Conservation (phyloP, 768 basidiomycete genomes). For the Tulasnella sp. region DNA sequence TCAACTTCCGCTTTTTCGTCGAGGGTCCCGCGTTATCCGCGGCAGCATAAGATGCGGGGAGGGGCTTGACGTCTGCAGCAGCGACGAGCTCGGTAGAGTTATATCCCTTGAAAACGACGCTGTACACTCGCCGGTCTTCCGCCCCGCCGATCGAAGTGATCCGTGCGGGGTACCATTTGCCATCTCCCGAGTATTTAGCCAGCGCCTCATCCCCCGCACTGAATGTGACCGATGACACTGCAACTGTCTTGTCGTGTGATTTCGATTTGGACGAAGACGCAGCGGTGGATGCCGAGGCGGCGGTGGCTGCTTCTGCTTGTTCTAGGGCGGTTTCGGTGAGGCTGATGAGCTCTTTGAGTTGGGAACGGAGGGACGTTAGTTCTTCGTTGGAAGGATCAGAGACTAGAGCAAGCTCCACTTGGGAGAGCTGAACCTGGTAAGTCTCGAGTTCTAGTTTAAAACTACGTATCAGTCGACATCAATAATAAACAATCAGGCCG, state of each 20-base stretch:
- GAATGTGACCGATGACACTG: conserved; percentile 30
- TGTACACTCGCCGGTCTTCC: conserved; percentile 72
- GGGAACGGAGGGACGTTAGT: conserved; percentile 59
- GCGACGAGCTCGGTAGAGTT: conserved; percentile 82
- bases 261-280: conserved; percentile 49
- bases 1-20: conserved; percentile 64
- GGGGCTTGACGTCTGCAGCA: conserved; percentile 54
- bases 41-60: conserved; percentile 35
- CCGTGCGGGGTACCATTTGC: conserved; percentile 78
- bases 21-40: conserved; percentile 29
- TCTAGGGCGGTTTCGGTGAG: conserved; percentile 64
- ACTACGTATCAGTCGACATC: too few species aligned
- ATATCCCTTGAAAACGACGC: conserved; percentile 85
- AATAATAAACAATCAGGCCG: too few species aligned
- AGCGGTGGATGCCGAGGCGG: conserved; percentile 29
- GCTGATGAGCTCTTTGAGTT: conserved; percentile 73
- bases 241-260: conserved; percentile 34
- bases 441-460: conserved; percentile 83
- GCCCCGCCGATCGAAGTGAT: conserved; percentile 79
- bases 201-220: conserved; percentile 76
- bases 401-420: conserved; percentile 71
- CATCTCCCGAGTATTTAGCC: conserved; percentile 77
- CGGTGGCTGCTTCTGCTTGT: conserved; percentile 42
- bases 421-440: conserved; percentile 81
- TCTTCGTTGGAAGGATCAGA: conserved; percentile 66